Evolutionary conservation across 768 basidiomycete genomes (phyloP), one percentile per base, ranked within the genome.

Genomic region (Russula griseocarnosa): DNA sequence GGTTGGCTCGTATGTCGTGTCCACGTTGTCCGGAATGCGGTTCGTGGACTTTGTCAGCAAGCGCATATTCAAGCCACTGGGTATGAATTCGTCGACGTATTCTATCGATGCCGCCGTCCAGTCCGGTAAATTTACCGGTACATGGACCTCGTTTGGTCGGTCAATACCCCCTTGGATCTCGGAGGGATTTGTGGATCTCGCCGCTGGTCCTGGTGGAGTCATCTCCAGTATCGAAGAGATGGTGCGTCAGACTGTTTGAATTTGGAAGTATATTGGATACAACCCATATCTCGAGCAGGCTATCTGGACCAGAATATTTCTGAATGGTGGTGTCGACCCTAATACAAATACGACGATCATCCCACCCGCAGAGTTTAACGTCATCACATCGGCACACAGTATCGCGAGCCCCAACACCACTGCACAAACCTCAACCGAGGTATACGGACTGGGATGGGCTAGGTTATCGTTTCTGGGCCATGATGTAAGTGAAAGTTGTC

Each of bases 381-480:
- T 72, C 44, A 68, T 70, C 2, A 76, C 78, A 0, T 67, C 73
- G 7, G 72, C 75, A 2, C 73, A 74, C 50, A 59, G 73, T 0
- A 61, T 81, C 38, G 8, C 60, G 18, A 50, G 58, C 24, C 60
- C 67, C 1, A n/a, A n/a, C n/a, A 63, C 67, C 11, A 61, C 69
- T 13, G 44, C 7, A 0, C 28, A 68, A 1, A 24, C 24, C n/a
- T 60, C 59, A 2, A 66, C 78, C 42, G 14, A 24, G 1, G 75
- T 74, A 14, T 82, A 82, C 63, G 79, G 79, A 3, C 64, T 79
- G 68, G 81, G 81, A 3, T 82, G 81, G 81, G 16, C 7, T 24
- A 72, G 76, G 6, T 49, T 28, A 5, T 75, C 80, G 0, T 77
- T 76, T 55, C 71, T 69, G 1, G 80, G 78, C 0, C 76, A 80